Percentiles rank a stretch among this genome's conserved stretches.
Evolutionary conservation across 129 eudicot genomes (phyloP).

Genomic region (Logfia minima): DNA sequence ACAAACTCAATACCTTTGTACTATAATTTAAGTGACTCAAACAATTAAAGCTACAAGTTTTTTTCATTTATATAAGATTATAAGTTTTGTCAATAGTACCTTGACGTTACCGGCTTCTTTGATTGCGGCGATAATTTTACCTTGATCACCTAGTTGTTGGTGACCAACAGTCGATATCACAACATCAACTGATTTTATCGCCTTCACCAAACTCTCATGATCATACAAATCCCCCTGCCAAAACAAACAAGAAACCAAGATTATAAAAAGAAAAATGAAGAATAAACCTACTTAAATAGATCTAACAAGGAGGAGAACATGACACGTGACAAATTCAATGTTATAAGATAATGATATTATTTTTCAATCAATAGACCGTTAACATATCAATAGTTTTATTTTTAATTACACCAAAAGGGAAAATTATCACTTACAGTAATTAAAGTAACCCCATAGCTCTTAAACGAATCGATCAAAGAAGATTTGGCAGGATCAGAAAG

Average conservation of each 20-base stretch:
- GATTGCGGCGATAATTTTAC: conserved; percentile 43
- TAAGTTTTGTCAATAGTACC: conserved; percentile 20
- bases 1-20: neutral
- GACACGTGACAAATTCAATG: too few relatives aligned
- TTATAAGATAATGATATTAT: too few relatives aligned
- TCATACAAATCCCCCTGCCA: conserved; percentile 47
- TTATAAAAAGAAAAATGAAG: neutral
- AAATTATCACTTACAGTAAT: conserved; percentile 28
- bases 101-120: conserved; percentile 58
- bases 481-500: conserved; percentile 46
- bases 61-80: neutral
- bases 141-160: conserved; percentile 37
- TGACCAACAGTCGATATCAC: conserved; percentile 47
- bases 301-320: too few relatives aligned
- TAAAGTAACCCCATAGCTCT: conserved; percentile 39
- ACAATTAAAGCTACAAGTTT: neutral
- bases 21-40: neutral
- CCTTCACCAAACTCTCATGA: conserved; percentile 48
- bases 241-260: neutral
- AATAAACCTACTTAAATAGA: neutral
- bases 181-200: conserved; percentile 50
- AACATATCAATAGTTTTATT: neutral
- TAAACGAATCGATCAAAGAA: conserved; percentile 32
- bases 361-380: too few relatives aligned
- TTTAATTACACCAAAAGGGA: neutral